phyloP scores from a whole-genome alignment of 495 filamentous ascomycete species.

The Trichocladium uniseriatum region DNA sequence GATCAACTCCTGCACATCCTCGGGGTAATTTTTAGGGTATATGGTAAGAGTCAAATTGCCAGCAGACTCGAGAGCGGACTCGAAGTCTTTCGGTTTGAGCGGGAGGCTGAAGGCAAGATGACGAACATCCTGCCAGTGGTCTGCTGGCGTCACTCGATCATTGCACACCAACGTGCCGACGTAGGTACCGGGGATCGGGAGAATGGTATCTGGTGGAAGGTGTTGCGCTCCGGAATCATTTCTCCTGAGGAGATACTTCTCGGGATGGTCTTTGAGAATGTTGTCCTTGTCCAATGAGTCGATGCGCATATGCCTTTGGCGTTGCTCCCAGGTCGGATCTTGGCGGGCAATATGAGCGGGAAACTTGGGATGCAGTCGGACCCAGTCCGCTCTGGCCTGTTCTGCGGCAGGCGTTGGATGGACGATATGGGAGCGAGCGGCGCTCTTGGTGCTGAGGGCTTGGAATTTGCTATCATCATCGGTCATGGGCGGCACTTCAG shows the following conservation, averaged over 20 bases:
- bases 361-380: conserved; percentile 2
- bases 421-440: conserved; percentile 16
- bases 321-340: conserved; percentile 9
- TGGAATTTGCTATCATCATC: conserved; percentile 11
- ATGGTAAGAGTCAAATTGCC: conserved; percentile 74
- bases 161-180: conserved; percentile 45
- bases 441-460: conserved; percentile 10
- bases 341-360: conserved; percentile 2
- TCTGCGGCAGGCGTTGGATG: conserved; percentile 3
- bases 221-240: neutral
- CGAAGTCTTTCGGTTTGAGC: neutral
- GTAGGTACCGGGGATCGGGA: conserved; percentile 48
- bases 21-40: conserved; percentile 74
- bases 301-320: conserved; percentile 8
- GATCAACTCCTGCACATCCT: conserved; percentile 68
- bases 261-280: conserved; percentile 26
- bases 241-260: conserved; percentile 26
- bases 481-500: neutral
- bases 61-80: conserved; percentile 24
- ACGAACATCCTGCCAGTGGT: conserved; percentile 93
- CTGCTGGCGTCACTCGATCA: conserved; percentile 58
- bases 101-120: conserved; percentile 51
- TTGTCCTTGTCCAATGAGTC: conserved; percentile 27
- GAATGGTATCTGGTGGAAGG: conserved; percentile 31
- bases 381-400: neutral